Percentiles rank a stretch among this genome's conserved stretches.
Conservation (phyloP, 345 rosid species). For the Populus simonii region DNA sequence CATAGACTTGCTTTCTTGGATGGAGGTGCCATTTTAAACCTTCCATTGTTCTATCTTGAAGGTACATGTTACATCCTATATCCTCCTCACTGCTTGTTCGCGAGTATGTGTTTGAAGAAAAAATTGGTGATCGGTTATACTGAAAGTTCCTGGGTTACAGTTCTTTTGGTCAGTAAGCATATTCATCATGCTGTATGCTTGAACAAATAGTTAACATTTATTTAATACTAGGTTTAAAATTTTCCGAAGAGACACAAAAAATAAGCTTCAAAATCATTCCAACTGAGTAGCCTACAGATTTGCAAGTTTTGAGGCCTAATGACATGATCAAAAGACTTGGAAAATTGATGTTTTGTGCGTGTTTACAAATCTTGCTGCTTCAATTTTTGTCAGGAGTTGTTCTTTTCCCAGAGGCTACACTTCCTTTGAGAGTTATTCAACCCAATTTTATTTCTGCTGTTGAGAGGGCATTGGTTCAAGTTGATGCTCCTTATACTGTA, state of each 20-base stretch:
- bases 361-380: conserved; percentile 9
- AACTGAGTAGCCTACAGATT: not conserved
- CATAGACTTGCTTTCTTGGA: conserved; percentile 68
- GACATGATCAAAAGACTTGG: not conserved
- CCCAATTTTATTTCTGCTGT: conserved; percentile 70
- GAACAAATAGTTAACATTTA: not conserved
- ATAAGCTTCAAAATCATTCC: not conserved
- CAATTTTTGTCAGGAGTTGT: conserved; percentile 66
- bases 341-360: not conserved
- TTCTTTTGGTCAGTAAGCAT: not conserved
- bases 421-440: conserved; percentile 83
- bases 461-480: conserved; percentile 76
- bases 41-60: conserved; percentile 84
- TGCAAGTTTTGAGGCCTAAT: not conserved
- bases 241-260: not conserved
- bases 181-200: not conserved
- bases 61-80: conserved; percentile 37
- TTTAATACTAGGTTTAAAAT: not conserved
- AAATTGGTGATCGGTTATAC: not conserved
- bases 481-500: conserved; percentile 67
- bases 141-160: not conserved
- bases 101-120: not conserved
- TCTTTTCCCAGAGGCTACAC: conserved; percentile 90
- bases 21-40: conserved; percentile 60
- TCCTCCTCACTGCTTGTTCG: not conserved